Evolutionary conservation across 2,329 filamentous ascomycete species (phyloP).

Genomic region (Aspergillus tanneri): DNA sequence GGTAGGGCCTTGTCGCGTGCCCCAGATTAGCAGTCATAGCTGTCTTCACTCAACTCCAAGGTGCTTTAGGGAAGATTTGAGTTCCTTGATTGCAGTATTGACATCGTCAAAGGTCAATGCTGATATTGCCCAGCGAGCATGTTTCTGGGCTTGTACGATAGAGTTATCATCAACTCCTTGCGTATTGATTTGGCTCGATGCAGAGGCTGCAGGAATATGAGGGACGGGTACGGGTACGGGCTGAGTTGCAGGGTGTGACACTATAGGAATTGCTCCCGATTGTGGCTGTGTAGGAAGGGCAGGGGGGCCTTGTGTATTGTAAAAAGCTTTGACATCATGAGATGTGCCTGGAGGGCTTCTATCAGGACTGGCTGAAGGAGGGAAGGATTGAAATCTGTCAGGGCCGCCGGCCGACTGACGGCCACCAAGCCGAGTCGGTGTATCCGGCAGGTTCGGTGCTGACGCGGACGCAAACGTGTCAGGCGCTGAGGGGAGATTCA

Average conservation of each 20-base stretch:
- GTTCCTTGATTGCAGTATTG: conserved; percentile 79
- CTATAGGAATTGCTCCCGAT: conserved; percentile 20
- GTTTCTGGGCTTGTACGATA: conserved; percentile 82
- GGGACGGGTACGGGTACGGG: conserved; percentile 23
- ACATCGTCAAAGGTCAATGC: conserved; percentile 97
- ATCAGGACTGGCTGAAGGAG: conserved; percentile 36
- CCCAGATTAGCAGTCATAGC: background rate
- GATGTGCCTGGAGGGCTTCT: conserved; percentile 21
- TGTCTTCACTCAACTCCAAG: conserved; percentile 62
- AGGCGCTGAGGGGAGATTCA: conserved; percentile 42
- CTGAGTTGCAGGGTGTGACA: conserved; percentile 20
- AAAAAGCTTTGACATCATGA: conserved; percentile 25
- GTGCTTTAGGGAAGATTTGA: conserved; percentile 69
- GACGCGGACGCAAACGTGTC: conserved; percentile 33
- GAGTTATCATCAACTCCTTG: conserved; percentile 65
- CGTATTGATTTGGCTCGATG: conserved; percentile 22
- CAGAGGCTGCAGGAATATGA: conserved; percentile 19
- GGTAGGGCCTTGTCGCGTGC: background rate
- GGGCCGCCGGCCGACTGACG: conserved; percentile 16
- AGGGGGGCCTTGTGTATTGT: conserved; percentile 14
- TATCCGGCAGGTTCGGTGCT: conserved; percentile 34
- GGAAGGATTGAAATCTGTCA: conserved; percentile 43
- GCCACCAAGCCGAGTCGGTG: conserved; percentile 24
- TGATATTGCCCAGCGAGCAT: conserved; percentile 95
- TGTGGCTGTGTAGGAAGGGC: conserved; percentile 31